A percentile compares a stretch with the other conserved stretches of the same genome.
These are phyloP conservation scores for Trypanosomatidae sp. DNA, from an alignment of 208 protist species.

Conservation along the genomic window DNA sequence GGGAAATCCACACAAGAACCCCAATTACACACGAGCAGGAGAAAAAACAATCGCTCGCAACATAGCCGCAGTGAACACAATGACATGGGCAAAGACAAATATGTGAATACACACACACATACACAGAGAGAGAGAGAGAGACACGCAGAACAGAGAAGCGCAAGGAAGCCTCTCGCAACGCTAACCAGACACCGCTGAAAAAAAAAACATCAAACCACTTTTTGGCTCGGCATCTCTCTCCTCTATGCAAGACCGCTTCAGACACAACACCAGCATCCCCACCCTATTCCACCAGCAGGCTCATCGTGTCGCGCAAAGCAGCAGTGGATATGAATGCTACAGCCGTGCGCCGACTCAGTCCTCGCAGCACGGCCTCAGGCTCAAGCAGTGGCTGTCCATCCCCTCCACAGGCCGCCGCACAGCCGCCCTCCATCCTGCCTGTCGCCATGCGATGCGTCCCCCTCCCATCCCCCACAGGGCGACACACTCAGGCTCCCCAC, in stretches of 20 bases:
- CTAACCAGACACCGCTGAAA: background rate
- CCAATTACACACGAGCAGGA: background rate
- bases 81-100: background rate
- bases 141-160: background rate
- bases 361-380: background rate
- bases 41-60: background rate
- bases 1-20: background rate
- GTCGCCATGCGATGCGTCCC: background rate
- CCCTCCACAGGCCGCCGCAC: background rate
- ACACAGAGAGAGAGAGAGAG: background rate
- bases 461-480: background rate
- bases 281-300: background rate
- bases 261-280: too few species aligned
- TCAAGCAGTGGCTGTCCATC: background rate
- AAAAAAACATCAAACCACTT: slow-evolving; percentile 2
- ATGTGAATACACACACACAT: background rate
- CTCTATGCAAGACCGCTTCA: too few species aligned
- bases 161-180: background rate
- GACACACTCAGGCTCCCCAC: background rate
- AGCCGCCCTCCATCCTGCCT: background rate
- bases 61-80: background rate
- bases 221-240: background rate
- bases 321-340: background rate
- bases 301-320: background rate
- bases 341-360: background rate